These are phyloP conservation scores for Tubosaeta sp. DNA, from an alignment of 768 basidiomycete species.

Conservation along the genomic window DNA sequence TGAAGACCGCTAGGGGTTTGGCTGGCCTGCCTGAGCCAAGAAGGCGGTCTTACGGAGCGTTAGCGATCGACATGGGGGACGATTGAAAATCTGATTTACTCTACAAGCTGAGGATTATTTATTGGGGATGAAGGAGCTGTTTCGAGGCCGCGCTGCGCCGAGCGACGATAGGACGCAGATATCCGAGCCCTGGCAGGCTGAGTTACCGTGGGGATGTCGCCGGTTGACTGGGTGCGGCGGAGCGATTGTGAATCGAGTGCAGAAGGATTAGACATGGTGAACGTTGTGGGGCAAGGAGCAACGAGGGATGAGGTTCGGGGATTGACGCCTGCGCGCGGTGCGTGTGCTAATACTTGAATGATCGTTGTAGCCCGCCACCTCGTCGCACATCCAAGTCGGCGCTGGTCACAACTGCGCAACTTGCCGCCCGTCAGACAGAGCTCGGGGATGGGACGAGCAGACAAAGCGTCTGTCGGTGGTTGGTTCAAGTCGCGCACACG, in stretches of 20 bases:
- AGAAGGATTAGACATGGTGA: constrained; percentile 26
- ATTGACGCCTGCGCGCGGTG: constrained; percentile 27
- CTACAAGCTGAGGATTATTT: constrained; percentile 12
- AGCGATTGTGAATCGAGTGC: constrained; percentile 31
- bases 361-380: constrained; percentile 12
- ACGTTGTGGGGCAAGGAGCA: constrained; percentile 14
- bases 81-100: constrained; percentile 14
- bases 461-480: constrained; percentile 10
- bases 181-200: constrained; percentile 26
- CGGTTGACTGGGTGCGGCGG: constrained; percentile 33
- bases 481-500: constrained; percentile 5
- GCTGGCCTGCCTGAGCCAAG: constrained; percentile 25
- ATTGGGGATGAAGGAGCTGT: constrained; percentile 16
- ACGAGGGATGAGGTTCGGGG: constrained; percentile 14
- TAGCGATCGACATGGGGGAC: constrained; percentile 14
- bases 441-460: not conserved
- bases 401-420: constrained; percentile 14
- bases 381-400: constrained; percentile 16
- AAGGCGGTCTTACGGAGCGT: constrained; percentile 17
- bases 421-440: constrained; percentile 2
- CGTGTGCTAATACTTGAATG: constrained; percentile 16
- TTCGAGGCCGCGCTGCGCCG: constrained; percentile 22
- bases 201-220: constrained; percentile 26
- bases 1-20: constrained; percentile 15
- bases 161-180: constrained; percentile 27